A percentile compares a stretch with the other conserved stretches of the same genome.
These are phyloP conservation scores for Penicillium sp. DNA, from an alignment of 2,329 filamentous ascomycete species.

Conservation along the genomic window DNA sequence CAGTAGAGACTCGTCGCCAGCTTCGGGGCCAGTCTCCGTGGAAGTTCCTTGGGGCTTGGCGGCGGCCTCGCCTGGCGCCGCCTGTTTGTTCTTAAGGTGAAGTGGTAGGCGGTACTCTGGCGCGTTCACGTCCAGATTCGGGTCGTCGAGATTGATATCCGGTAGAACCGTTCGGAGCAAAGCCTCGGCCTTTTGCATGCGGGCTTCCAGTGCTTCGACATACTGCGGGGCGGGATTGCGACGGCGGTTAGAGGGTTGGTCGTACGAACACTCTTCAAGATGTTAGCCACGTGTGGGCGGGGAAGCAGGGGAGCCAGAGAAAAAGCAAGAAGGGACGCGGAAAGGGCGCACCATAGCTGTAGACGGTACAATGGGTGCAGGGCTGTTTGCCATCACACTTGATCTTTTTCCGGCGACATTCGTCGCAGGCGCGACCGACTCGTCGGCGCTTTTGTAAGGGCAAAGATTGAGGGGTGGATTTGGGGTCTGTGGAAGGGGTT, in stretches of 20 bases:
- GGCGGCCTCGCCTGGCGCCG: slow-evolving; percentile 12
- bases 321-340: not conserved
- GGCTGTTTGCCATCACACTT: slow-evolving; percentile 86
- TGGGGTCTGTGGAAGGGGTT: slow-evolving; percentile 28
- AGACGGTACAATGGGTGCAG: slow-evolving; percentile 94
- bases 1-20: slow-evolving; percentile 70
- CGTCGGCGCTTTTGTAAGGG: slow-evolving; percentile 75
- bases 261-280: slow-evolving; percentile 81
- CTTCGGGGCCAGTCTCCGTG: slow-evolving; percentile 35
- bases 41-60: slow-evolving; percentile 26
- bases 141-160: slow-evolving; percentile 81
- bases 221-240: slow-evolving; percentile 91
- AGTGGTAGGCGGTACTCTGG: slow-evolving; percentile 65
- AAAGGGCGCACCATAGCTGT: slow-evolving; percentile 80
- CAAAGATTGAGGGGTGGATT: slow-evolving; percentile 35
- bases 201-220: slow-evolving; percentile 82
- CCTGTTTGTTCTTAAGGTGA: slow-evolving; percentile 39
- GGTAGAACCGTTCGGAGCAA: slow-evolving; percentile 79
- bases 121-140: slow-evolving; percentile 74
- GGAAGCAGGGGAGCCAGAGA: not conserved
- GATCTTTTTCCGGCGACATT: slow-evolving; percentile 83
- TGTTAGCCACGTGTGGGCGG: slow-evolving; percentile 18
- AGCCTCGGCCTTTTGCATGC: slow-evolving; percentile 79
- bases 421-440: slow-evolving; percentile 79
- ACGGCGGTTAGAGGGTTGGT: slow-evolving; percentile 88